Base-by-base conservation (phyloP, 495 filamentous ascomycete species). In the Filosporella fistucella region DNA sequence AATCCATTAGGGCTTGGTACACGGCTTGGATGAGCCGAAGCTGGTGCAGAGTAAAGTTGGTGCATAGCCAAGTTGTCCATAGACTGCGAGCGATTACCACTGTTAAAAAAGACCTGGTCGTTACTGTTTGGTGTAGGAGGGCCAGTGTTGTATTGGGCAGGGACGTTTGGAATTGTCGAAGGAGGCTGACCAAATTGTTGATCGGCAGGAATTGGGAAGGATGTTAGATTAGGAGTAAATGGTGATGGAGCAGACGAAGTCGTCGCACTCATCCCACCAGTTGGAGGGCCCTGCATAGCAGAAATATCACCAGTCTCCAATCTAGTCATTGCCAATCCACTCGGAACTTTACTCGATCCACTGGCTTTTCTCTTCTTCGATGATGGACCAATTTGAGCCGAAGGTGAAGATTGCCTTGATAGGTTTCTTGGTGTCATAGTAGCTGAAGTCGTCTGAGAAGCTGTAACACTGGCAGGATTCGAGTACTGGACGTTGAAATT, bases 331-430 rank as follows among this genome's bases (percentile, higher is more conserved):
- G 79, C 77, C 56, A 95, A 62, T 33, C 77, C 81, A 6, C 68
- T 77, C 1, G 86, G 82, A n/a, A 93, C 61, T 63, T 84, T 84
- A 34, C 66, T 62, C 14, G 76, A 77, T 25, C 71, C 71, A 66
- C 82, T 89, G 28, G 83, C 75, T 60, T 89, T 91, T 47, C 88
- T 78, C 56, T 85, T 84, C 67, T 89, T 91, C 47, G 71, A 71
- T 29, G 69, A 69, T 18, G 80, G 80, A 8, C 75, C 81, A 46
- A 67, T 60, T 40, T 80, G 75, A 20, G 76, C 79, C 5, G 59
- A 54, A 14, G 85, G 86, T 1, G 86, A 91, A n/a, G 77, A 72
- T 52, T 83, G 84, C 33, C 87, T 69, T 17, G 85, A 89, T n/a
- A 83, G 52, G 56, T 71, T 82, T 10, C 78, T 80, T 2, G 85